Base-by-base conservation (phyloP, 176 grass and related monocot species). In the Thalia dealbata region DNA sequence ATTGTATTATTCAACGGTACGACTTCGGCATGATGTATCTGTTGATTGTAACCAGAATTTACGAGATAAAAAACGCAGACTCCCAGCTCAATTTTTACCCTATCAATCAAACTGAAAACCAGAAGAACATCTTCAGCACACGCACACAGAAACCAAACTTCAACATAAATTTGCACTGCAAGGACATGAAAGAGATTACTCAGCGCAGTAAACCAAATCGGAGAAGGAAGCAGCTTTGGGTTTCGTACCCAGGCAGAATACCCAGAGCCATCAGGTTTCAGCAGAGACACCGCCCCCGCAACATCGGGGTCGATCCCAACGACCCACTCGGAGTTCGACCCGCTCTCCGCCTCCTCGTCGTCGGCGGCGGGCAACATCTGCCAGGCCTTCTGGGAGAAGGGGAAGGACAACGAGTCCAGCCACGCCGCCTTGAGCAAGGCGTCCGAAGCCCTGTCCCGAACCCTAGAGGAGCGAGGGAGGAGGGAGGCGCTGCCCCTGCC, bases 221-320 rank as follows among this genome's bases (percentile, higher is more conserved):
- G 2, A 18, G 19, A 22, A 48, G 22, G 21, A 71, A 7, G n/a
- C 69, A 11, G 21, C 13, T 19, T 16, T 21, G 3, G 29, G 25
- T 18, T 38, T 2, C 14, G 3, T 13, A 72, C 64, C 69, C 52
- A 21, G 80, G 79, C 48, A 76, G 18, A 73, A 27, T 13, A 26
- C 19, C 50, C 28, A 21, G 85, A 86, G 0, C 79, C 82, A 32
- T 92, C 89, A 27, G 85, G 78, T 32, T 88, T 77, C 60, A 97
- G 80, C 55, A 92, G 72, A 45, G 93, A 87, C 38, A 97, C 64
- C 22, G 93, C 89, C 4, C 93, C 93, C 19, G 73, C 5, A 13
- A 74, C 82, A 77, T 97, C 93, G 3, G 93, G 93, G 52, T 97
- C 93, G 60, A 97, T 60, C 50, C 93, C 89, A 72, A 97, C 72